Evolutionary conservation across 345 rosid genomes (phyloP), one percentile per base, ranked within the genome.

Genomic region (Barbarea vulgaris): DNA sequence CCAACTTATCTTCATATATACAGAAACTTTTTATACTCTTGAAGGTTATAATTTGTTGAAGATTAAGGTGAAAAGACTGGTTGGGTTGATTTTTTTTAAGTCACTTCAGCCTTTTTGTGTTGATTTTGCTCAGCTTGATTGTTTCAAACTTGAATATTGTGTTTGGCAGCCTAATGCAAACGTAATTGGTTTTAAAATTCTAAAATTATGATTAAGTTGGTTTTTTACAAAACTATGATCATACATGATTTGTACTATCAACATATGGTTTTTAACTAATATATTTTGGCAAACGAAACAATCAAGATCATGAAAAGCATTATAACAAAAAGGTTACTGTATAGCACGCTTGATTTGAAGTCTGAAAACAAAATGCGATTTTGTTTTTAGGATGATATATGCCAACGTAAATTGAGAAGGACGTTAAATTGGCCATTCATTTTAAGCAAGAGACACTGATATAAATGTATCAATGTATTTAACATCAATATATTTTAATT

Each of bases 371-470:
- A 66, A 67, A 67, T 48, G 10, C 41, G 12, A 18, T 58, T 75
- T 75, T 75, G 67, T 48, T 13, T 34, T 75, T 50, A 50, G 73
- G 54, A 75, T 67, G 73, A 58, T 67, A 50, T 58, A 33, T 39
- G 79, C 58, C 73, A 52, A 67, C 68, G 25, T 75, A 59, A 34
- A 15, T 51, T 67, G 79, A 75, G 55, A 30, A 21, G n/a, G 73
- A 75, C 68, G 31, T 68, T 21, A 60, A 75, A 51, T 68, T 75
- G 79, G 74, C 79, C 47, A 30, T 75, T 75, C 79, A 51, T 28
- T 75, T 50, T 39, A 11, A 24, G 79, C 74, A 68, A 75, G 55
- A 68, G 79, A 44, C 74, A 51, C 68, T 39, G 41, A 13, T 47
- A 17, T 9, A 13, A 9, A 57, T 25, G 65, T 24, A 2, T 56